Base-by-base conservation (phyloP, 179 eudicot species). In the Patellifolia procumbens region DNA sequence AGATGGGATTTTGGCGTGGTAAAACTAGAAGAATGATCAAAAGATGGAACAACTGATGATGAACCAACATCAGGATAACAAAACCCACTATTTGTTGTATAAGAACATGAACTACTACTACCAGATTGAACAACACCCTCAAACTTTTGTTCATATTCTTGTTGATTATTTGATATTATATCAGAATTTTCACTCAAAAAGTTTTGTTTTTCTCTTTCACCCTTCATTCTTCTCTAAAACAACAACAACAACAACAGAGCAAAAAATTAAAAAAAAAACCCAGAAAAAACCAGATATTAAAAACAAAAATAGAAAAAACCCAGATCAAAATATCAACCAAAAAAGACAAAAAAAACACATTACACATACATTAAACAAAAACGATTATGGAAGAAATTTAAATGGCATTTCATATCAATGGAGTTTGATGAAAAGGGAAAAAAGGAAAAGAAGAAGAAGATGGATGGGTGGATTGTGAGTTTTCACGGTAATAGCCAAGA, bases 21-120 rank as follows among this genome's bases (percentile, higher is more conserved):
- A 37, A 37, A 68, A 29, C 60, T 59, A 22, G 72, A 49, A 32
- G 72, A 49, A 32, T 49, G 78, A 77, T 70, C 81, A 80, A 65
- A 80, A 70, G 83, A 66, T 19, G 74, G 8, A 20, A 48, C 31
- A 53, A 77, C 32, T 22, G 88, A 80, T 56, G 90, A 84, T 67
- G 89, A 87, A 20, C 76, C 88, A 68, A 62, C 83, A 55, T 85
- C 87, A 24, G 72, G 61, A 28, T 45, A 64, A 73, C 67, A 66
- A 71, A 46, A 71, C 82, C 78, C 83, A 67, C 16, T 78, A 10
- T 62, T 51, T 48, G 37, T 17, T 48, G 73, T n/a, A 52, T 24
- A 19, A 72, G 83, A 83, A 73, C 61, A 32, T 52, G 81, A 72
- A 76, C 68, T 67, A 10, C 4, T 22, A 76, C 68, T 67, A 10